Evolutionary conservation across 495 filamentous ascomycete genomes (phyloP), one percentile per base, ranked within the genome.

Genomic region (Glarea lozoyensis): DNA sequence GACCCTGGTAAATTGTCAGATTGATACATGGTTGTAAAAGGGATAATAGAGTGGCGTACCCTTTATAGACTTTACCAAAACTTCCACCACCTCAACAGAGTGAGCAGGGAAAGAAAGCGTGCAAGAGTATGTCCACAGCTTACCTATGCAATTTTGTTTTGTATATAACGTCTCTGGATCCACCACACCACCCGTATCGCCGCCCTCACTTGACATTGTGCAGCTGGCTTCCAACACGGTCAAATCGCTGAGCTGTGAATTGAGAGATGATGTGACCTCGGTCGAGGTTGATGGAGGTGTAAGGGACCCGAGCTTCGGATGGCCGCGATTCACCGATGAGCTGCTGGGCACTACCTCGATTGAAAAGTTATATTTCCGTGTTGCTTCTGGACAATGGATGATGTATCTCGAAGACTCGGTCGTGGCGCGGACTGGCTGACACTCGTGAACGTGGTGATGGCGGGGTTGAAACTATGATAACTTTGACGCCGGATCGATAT

Each of bases 41-140:
- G 33, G 23, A 34, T 16, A 10, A 16, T 22, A 30, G 25, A 43
- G 36, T 3, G 19, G 64, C 64, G 10, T 73, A 88, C 87, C 83
- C 89, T 77, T 94, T 96, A 71, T 86, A 96, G 34, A 96, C 89
- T 61, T 86, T 86, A 43, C 89, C 89, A 63, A 96, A 96, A 59
- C 89, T 95, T 15, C 89, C 89, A 53, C 90, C 90, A 27, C 73
- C 72, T 76, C 51, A 35, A 40, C 41, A 4, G 10, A 31, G 45
- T 60, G 15, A 60, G 56, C 22, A 40, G 15, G n/a, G n/a, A n/a
- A n/a, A n/a, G n/a, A n/a, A n/a, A n/a, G n/a, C n/a, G n/a, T n/a
- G n/a, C n/a, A n/a, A n/a, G n/a, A n/a, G 41, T 50, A 34, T 56
- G 52, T 31, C 49, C 20, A 29, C 40, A 17, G 33, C 43, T 61